Evolutionary conservation across 2,329 filamentous ascomycete genomes (phyloP).

Genomic region (Geosmithia morbida): DNA sequence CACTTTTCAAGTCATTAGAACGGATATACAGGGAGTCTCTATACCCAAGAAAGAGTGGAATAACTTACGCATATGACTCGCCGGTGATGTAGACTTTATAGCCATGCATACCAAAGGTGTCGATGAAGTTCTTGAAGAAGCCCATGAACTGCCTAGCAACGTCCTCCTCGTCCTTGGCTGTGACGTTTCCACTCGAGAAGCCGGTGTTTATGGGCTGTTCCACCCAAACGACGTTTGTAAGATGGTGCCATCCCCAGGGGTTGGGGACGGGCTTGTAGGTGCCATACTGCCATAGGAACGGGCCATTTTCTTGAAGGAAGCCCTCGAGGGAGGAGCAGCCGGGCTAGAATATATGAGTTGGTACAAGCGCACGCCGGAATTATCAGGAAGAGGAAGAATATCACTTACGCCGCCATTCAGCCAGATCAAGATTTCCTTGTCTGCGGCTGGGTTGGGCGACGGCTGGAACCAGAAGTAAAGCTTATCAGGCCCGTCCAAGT

Average conservation of each 20-base stretch:
- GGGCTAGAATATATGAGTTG: not conserved
- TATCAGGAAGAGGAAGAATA: not conserved
- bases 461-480: constrained; percentile 58
- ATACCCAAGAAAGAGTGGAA: not conserved
- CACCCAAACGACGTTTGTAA: constrained; percentile 63
- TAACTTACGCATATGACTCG: constrained; percentile 35
- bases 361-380: not conserved
- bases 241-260: constrained; percentile 57
- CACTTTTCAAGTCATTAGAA: not conserved
- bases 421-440: constrained; percentile 49
- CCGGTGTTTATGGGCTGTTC: constrained; percentile 57
- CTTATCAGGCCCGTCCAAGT: constrained; percentile 29
- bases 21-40: not conserved
- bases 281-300: constrained; percentile 57
- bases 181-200: constrained; percentile 51
- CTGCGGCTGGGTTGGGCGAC: constrained; percentile 29
- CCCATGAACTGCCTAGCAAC: constrained; percentile 58
- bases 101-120: constrained; percentile 52
- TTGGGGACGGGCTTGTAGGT: constrained; percentile 52
- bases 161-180: constrained; percentile 51
- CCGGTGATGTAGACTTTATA: constrained; percentile 62
- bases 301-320: constrained; percentile 64
- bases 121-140: constrained; percentile 67
- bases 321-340: constrained; percentile 19
- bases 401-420: constrained; percentile 35